Conservation (phyloP, 306 rosid genomes). For the Abrus precatorius region DNA sequence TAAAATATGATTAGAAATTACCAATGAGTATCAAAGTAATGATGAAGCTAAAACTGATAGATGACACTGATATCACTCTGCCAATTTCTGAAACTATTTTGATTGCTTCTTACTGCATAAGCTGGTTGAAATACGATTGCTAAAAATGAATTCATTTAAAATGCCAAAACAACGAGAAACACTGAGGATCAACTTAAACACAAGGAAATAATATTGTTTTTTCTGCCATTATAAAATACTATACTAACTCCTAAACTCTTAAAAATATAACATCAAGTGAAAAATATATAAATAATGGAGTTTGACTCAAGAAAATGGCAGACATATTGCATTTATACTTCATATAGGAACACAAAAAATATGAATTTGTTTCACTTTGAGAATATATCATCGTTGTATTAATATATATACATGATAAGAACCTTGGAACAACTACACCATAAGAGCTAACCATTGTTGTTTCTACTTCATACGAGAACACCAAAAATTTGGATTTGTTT, state of each 20-base stretch:
- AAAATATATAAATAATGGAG: neutral
- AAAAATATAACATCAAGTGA: neutral
- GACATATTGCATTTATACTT: neutral
- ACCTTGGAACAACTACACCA: too few relatives aligned
- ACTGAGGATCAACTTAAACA: constrained; percentile 9
- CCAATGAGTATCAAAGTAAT: neutral
- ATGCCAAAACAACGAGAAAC: constrained; percentile 19
- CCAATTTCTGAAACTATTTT: constrained; percentile 12
- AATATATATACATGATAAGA: neutral
- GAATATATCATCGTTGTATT: neutral
- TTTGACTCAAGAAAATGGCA: neutral
- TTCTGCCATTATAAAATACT: constrained; percentile 2
- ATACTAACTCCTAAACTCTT: neutral
- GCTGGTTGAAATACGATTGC: neutral
- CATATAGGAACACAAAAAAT: neutral
- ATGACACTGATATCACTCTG: neutral
- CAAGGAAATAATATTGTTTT: constrained; percentile 21
- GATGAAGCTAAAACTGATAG: constrained; percentile 37
- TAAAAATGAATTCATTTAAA: neutral
- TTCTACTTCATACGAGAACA: too few relatives aligned
- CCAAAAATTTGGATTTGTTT: too few relatives aligned
- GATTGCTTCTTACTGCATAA: constrained; percentile 26
- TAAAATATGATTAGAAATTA: neutral
- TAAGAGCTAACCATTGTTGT: too few relatives aligned
- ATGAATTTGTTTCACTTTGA: neutral